phyloP scores from a whole-genome alignment of 345 rosid species.

The Conringia planisiliqua region DNA sequence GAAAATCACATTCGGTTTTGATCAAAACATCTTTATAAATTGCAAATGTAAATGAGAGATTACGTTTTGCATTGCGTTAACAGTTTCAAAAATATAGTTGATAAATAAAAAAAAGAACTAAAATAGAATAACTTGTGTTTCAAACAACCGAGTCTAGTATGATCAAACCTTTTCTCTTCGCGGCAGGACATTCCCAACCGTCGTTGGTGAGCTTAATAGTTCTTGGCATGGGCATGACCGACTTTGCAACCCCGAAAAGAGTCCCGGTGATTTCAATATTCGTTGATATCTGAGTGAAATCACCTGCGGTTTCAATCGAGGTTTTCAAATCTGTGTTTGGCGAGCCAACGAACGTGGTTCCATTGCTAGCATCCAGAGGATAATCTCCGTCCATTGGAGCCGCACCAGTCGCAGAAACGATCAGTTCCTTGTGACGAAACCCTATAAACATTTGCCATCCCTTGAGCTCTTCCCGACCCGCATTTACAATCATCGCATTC shows the following conservation, averaged over 20 bases:
- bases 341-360: slow-evolving; percentile 62
- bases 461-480: slow-evolving; percentile 59
- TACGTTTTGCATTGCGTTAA: not conserved
- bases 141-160: not conserved
- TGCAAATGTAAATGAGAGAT: not conserved
- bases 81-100: not conserved
- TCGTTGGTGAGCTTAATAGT: slow-evolving; percentile 54
- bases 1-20: not conserved
- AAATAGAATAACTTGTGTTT: not conserved
- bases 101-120: no score
- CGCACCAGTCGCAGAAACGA: slow-evolving; percentile 59
- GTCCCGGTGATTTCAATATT: slow-evolving; percentile 64
- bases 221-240: slow-evolving; percentile 67
- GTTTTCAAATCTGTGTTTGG: slow-evolving; percentile 62
- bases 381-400: slow-evolving; percentile 52
- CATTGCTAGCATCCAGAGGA: slow-evolving; percentile 66
- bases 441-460: slow-evolving; percentile 76
- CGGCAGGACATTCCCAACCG: slow-evolving; percentile 63
- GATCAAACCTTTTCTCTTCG: slow-evolving; percentile 44
- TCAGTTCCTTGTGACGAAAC: slow-evolving; percentile 65
- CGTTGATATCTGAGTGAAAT: slow-evolving; percentile 56
- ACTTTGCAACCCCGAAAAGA: slow-evolving; percentile 58
- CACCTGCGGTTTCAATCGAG: slow-evolving; percentile 79
- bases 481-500: slow-evolving; percentile 51
- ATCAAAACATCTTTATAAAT: not conserved